Evolutionary conservation across 768 basidiomycete genomes (phyloP).

Genomic region (Lactifluus subvellereus): DNA sequence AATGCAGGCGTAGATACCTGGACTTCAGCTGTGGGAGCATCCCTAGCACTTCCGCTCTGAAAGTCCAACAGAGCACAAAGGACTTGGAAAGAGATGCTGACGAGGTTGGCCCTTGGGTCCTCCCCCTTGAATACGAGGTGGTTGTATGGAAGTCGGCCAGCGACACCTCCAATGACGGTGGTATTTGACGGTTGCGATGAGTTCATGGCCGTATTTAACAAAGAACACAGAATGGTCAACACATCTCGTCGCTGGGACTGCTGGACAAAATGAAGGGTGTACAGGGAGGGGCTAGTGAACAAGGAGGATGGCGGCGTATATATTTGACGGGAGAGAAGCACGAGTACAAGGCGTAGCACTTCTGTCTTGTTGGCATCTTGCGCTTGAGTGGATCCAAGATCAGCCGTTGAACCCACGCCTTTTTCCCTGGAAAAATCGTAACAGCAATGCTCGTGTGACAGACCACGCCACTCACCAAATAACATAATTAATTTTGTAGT

Average conservation of each 20-base stretch:
- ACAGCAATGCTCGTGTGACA: not conserved
- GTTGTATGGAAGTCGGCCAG: conserved; percentile 81
- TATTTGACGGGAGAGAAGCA: conserved; percentile 87
- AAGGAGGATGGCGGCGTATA: conserved; percentile 69
- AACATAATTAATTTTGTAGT: conserved; percentile 78
- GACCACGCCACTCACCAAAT: conserved; percentile 57
- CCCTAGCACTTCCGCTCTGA: conserved; percentile 69
- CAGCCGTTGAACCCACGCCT: conserved; percentile 84
- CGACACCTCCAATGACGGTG: conserved; percentile 58
- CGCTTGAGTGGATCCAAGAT: conserved; percentile 54
- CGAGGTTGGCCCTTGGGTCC: conserved; percentile 65
- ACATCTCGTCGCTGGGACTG: conserved; percentile 72
- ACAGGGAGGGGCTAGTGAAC: conserved; percentile 67
- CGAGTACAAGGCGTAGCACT: conserved; percentile 81
- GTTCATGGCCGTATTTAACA: conserved; percentile 86
- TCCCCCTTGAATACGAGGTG: conserved; percentile 89
- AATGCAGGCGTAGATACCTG: conserved; percentile 46
- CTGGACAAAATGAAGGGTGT: conserved; percentile 74
- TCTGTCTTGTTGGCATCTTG: conserved; percentile 82
- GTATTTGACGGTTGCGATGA: conserved; percentile 43
- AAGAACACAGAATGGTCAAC: conserved; percentile 88
- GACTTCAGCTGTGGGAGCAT: conserved; percentile 43
- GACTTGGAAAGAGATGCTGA: conserved; percentile 70
- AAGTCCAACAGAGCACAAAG: conserved; percentile 75
- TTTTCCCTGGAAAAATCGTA: conserved; percentile 63